Conservation (phyloP, 306 rosid genomes). For the Quercus cerris region DNA sequence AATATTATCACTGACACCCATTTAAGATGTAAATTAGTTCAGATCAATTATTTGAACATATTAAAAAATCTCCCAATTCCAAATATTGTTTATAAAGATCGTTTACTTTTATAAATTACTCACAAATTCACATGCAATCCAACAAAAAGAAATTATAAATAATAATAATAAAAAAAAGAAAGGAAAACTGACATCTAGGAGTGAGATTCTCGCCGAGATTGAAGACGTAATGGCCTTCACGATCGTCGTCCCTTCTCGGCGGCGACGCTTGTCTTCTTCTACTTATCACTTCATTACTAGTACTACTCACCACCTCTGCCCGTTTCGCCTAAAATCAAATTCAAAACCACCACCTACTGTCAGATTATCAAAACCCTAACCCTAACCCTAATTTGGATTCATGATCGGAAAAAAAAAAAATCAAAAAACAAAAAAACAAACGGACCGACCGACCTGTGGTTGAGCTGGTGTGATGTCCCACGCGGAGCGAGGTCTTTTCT, state of each 20-base stretch:
- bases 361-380: conserved; percentile 26
- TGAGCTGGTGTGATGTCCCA: conserved; percentile 75
- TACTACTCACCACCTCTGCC: conserved; percentile 32
- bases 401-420: neutral
- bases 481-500: conserved; percentile 76
- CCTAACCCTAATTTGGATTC: neutral
- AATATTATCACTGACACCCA: neutral
- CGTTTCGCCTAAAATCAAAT: conserved; percentile 49
- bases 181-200: conserved; percentile 67
- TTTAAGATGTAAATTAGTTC: neutral
- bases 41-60: neutral
- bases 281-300: conserved; percentile 36
- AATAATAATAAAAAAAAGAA: neutral
- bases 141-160: neutral
- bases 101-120: neutral
- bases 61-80: neutral
- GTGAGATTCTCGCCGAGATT: conserved; percentile 93
- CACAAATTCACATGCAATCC: no score
- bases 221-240: conserved; percentile 87
- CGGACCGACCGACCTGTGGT: conserved; percentile 41
- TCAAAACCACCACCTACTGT: neutral
- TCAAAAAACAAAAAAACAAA: neutral
- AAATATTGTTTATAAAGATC: neutral
- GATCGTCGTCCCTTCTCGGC: conserved; percentile 87
- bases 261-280: conserved; percentile 59